phyloP scores from a whole-genome alignment of 2,329 filamentous ascomycete genomes.

The Harringtonia aguacate region DNA sequence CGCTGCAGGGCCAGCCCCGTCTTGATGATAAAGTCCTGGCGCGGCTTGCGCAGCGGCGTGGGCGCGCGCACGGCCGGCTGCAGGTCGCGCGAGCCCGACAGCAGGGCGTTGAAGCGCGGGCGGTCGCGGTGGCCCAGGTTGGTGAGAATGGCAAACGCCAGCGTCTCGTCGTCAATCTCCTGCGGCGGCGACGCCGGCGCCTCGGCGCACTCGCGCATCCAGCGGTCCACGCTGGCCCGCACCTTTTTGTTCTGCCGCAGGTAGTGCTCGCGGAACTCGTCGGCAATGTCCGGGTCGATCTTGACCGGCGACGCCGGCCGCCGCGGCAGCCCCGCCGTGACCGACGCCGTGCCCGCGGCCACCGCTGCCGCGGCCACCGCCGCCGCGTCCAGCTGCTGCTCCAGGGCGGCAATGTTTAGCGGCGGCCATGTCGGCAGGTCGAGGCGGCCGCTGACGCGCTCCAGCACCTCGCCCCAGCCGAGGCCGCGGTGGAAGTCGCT shows the following conservation, averaged over 20 bases:
- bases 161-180: slow-evolving; percentile 87
- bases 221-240: slow-evolving; percentile 79
- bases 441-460: slow-evolving; percentile 80
- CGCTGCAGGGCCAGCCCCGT: slow-evolving; percentile 72
- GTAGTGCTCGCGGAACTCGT: slow-evolving; percentile 88
- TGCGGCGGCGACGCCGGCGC: slow-evolving; percentile 65
- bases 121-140: slow-evolving; percentile 67
- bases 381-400: slow-evolving; percentile 49
- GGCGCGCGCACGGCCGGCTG: slow-evolving; percentile 51
- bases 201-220: slow-evolving; percentile 73
- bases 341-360: slow-evolving; percentile 6
- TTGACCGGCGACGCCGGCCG: slow-evolving; percentile 54
- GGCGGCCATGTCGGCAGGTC: slow-evolving; percentile 85
- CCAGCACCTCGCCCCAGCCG: slow-evolving; percentile 91
- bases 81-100: slow-evolving; percentile 50
- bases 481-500: slow-evolving; percentile 59
- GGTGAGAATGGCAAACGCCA: slow-evolving; percentile 88
- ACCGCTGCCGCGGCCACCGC: slow-evolving; percentile 9
- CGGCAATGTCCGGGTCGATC: slow-evolving; percentile 86
- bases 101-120: slow-evolving; percentile 70
- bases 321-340: slow-evolving; percentile 41
- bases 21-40: slow-evolving; percentile 65
- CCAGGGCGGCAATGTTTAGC: slow-evolving; percentile 59
- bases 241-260: slow-evolving; percentile 88
- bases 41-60: slow-evolving; percentile 53